Percentiles rank a stretch among this genome's conserved stretches.
Evolutionary conservation across 306 rosid genomes (phyloP).

Genomic region (Corylus heterophylla): DNA sequence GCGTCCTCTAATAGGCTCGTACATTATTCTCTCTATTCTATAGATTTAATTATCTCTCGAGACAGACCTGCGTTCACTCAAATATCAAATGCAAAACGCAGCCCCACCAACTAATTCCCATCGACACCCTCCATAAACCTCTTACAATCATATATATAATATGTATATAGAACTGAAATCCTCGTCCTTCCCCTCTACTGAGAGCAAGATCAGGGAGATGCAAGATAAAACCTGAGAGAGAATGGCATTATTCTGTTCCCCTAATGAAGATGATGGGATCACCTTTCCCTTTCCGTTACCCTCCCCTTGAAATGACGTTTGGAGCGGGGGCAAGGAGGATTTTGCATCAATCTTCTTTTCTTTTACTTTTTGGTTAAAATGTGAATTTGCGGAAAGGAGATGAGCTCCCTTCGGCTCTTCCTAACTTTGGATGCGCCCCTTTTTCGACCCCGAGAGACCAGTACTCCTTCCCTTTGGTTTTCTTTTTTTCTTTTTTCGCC

Average conservation of each 20-base stretch:
- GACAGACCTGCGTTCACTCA: not conserved
- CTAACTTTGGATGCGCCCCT: not conserved
- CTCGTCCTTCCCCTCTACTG: not conserved
- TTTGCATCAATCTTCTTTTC: not conserved
- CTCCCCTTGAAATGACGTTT: not conserved
- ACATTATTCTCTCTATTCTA: constrained; percentile 12
- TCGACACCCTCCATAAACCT: too few species aligned
- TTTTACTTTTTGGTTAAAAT: too few species aligned
- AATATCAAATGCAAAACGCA: not conserved
- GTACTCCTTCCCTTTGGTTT: not conserved
- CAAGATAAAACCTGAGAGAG: too few species aligned
- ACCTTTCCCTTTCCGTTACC: not conserved
- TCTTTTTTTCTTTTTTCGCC: not conserved
- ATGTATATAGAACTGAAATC: not conserved
- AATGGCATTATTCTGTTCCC: too few species aligned
- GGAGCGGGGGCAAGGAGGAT: not conserved
- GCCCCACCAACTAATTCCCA: not conserved
- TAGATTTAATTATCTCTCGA: not conserved
- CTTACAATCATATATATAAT: too few species aligned
- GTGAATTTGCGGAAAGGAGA: not conserved
- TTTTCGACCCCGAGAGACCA: too few species aligned
- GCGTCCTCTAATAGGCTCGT: constrained; percentile 28
- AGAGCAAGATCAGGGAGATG: not conserved
- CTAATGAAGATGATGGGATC: not conserved
- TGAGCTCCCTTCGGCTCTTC: too few species aligned